These are phyloP conservation scores for Pseudozyma tsukubaensis DNA, from an alignment of 1,284 basidiomycete species.

Conservation along the genomic window DNA sequence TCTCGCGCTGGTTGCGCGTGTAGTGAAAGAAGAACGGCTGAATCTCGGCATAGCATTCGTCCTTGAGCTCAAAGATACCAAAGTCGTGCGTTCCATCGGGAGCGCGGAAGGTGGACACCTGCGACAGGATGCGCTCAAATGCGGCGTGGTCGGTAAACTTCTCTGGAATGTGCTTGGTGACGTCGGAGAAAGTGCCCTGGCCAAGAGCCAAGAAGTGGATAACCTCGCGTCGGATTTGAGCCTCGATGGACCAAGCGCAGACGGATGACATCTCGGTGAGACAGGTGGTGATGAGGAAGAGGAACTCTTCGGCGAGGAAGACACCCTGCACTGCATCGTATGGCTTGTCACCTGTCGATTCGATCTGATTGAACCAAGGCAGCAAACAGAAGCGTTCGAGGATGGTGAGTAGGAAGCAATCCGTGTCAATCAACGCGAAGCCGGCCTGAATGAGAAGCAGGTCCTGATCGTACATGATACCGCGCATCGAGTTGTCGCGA, in stretches of 20 bases:
- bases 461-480: constrained; percentile 96
- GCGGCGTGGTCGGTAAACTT: constrained; percentile 85
- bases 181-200: constrained; percentile 88
- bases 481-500: constrained; percentile 92
- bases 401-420: constrained; percentile 83
- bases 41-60: constrained; percentile 85
- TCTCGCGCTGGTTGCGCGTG: constrained; percentile 91
- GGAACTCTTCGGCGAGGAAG: constrained; percentile 90
- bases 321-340: constrained; percentile 81
- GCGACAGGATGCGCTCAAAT: constrained; percentile 82
- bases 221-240: constrained; percentile 83
- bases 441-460: constrained; percentile 89
- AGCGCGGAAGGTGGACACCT: constrained; percentile 84
- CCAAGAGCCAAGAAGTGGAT: constrained; percentile 90
- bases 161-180: constrained; percentile 90
- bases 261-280: constrained; percentile 84
- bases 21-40: constrained; percentile 98
- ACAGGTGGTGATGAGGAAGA: constrained; percentile 88
- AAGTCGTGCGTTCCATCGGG: constrained; percentile 82
- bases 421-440: constrained; percentile 76
- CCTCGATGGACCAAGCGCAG: constrained; percentile 77
- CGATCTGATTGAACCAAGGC: constrained; percentile 77
- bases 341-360: constrained; percentile 44
- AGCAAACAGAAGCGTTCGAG: constrained; percentile 88
- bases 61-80: constrained; percentile 87